Percentiles rank a stretch among this genome's conserved stretches.
phyloP scores from a whole-genome alignment of 169 alveolate species.

The Cryptosporidium felis region DNA sequence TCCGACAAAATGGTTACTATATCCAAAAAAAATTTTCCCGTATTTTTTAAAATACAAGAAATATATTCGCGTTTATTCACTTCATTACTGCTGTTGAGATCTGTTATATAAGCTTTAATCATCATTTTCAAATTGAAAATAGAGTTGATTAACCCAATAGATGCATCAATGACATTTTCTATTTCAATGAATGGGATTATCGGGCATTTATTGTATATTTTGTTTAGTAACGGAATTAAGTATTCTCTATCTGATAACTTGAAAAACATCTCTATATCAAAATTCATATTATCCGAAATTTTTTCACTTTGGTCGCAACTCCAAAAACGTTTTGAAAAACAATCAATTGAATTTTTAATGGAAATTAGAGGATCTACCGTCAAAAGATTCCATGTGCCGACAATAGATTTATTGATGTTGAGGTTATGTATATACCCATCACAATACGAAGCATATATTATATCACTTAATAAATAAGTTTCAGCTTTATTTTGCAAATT shows the following conservation, averaged over 20 bases:
- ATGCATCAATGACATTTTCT: neutral
- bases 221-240: slow-evolving; percentile 1
- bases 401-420: neutral
- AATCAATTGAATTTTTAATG: neutral
- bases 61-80: too few relatives aligned
- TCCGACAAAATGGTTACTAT: too few relatives aligned
- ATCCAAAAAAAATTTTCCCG: too few relatives aligned
- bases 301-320: neutral
- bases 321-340: neutral
- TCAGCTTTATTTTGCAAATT: neutral
- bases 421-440: slow-evolving; percentile 26
- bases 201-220: slow-evolving; percentile 35
- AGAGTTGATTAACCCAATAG: neutral
- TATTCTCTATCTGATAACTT: slow-evolving; percentile 2
- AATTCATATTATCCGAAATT: neutral
- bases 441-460: slow-evolving; percentile 22
- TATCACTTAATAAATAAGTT: neutral
- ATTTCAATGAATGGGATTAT: slow-evolving; percentile 33
- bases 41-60: too few relatives aligned
- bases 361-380: neutral
- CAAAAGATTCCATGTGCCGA: slow-evolving; percentile 28
- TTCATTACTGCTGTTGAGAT: too few relatives aligned
- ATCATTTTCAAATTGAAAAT: neutral
- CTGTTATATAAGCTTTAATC: neutral
- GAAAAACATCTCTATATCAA: neutral